These are phyloP conservation scores for Ophiosphaerella korrae DNA, from an alignment of 2,329 filamentous ascomycete genomes.

Conservation along the genomic window DNA sequence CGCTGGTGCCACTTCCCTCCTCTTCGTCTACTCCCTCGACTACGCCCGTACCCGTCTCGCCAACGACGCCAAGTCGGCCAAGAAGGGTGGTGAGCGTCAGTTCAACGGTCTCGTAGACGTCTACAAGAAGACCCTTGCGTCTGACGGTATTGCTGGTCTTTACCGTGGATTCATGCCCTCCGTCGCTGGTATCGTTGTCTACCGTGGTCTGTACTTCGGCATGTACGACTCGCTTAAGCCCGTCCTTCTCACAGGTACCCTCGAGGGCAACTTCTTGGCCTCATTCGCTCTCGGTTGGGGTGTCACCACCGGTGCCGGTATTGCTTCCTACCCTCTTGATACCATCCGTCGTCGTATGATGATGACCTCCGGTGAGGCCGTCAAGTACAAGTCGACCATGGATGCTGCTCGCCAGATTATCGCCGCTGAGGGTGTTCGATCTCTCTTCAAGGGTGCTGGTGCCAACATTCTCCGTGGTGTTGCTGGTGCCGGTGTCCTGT, in stretches of 20 bases:
- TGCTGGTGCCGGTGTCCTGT: slow-evolving; percentile 99
- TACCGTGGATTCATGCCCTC: slow-evolving; percentile 99
- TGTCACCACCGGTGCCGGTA: slow-evolving; percentile 99
- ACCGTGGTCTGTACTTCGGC: slow-evolving; percentile 99
- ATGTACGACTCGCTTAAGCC: slow-evolving; percentile 99
- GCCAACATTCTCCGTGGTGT: slow-evolving; percentile 99
- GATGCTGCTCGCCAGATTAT: slow-evolving; percentile 94
- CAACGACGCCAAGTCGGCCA: slow-evolving; percentile 99
- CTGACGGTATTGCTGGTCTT: slow-evolving; percentile 98
- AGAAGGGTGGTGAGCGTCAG: slow-evolving; percentile 95
- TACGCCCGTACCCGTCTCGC: slow-evolving; percentile 99
- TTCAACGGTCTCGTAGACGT: slow-evolving; percentile 99
- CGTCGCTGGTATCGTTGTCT: slow-evolving; percentile 98
- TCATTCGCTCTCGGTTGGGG: slow-evolving; percentile 98
- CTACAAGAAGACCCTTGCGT: slow-evolving; percentile 99
- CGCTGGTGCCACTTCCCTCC: slow-evolving; percentile 98
- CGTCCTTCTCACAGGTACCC: slow-evolving; percentile 85
- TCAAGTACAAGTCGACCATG: slow-evolving; percentile 98
- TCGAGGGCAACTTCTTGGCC: slow-evolving; percentile 98
- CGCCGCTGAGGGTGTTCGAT: slow-evolving; percentile 96
- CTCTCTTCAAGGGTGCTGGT: slow-evolving; percentile 99
- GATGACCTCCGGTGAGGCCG: slow-evolving; percentile 96
- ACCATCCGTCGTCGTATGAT: slow-evolving; percentile 99
- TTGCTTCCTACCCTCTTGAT: slow-evolving; percentile 99
- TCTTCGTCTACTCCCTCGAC: slow-evolving; percentile 99